Percentiles rank a stretch among this genome's conserved stretches.
Conservation (phyloP, 805 yeast species). For the Starmerella khaoyaiensis region DNA sequence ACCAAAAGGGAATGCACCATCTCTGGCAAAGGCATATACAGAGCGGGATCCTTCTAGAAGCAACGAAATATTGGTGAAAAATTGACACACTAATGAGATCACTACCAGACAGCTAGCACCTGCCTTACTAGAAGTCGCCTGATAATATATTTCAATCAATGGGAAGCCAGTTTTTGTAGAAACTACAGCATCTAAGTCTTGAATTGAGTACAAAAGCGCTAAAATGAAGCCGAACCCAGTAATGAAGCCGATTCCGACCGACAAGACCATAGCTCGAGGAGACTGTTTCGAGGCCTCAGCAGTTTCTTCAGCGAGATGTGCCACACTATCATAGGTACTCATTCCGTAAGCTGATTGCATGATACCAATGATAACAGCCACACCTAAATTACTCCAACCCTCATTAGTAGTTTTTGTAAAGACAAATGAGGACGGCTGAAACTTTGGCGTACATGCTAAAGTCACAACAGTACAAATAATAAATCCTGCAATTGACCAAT, state of each 20-base stretch:
- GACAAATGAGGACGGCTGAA: slow-evolving; percentile 40
- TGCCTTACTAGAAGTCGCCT: slow-evolving; percentile 39
- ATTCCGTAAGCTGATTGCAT: slow-evolving; percentile 61
- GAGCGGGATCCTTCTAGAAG: slow-evolving; percentile 59
- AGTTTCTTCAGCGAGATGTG: slow-evolving; percentile 59
- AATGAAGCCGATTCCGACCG: slow-evolving; percentile 52
- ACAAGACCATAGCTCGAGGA: slow-evolving; percentile 49
- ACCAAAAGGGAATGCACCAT: slow-evolving; percentile 42
- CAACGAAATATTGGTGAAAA: slow-evolving; percentile 46
- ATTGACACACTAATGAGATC: slow-evolving; percentile 40
- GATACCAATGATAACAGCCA: slow-evolving; percentile 58
- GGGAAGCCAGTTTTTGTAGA: slow-evolving; percentile 48
- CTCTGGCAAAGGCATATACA: slow-evolving; percentile 58
- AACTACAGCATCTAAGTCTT: slow-evolving; percentile 38
- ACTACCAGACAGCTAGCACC: slow-evolving; percentile 41
- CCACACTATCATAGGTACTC: slow-evolving; percentile 55
- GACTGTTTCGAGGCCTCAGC: slow-evolving; percentile 44
- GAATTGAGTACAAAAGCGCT: slow-evolving; percentile 40
- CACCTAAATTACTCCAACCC: slow-evolving; percentile 47
- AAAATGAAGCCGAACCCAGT: slow-evolving; percentile 32
- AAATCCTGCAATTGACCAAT: slow-evolving; percentile 41
- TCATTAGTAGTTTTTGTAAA: slow-evolving; percentile 42
- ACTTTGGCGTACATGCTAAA: slow-evolving; percentile 38
- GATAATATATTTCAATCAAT: slow-evolving; percentile 48
- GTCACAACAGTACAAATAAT: slow-evolving; percentile 41